These are phyloP conservation scores for Ramularia collo-cygni DNA, from an alignment of 2,329 filamentous ascomycete species.

Conservation along the genomic window DNA sequence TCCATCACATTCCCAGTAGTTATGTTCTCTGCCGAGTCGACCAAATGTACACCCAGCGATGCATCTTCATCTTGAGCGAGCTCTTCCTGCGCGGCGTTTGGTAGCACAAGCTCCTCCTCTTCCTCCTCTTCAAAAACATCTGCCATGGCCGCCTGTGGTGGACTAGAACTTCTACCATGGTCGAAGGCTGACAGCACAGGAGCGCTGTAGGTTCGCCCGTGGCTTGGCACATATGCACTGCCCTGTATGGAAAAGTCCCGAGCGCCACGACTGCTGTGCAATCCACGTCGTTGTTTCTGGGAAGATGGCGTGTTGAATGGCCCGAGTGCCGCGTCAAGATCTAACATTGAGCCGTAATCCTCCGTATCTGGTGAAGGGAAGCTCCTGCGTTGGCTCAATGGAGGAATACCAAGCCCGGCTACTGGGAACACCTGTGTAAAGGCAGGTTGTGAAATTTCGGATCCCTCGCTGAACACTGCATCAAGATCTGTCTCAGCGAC, in stretches of 20 bases:
- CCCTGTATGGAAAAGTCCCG: conserved; percentile 62
- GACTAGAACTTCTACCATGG: conserved; percentile 21
- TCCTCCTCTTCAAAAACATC: conserved; percentile 85
- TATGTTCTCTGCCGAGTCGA: conserved; percentile 18
- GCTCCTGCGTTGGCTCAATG: conserved; percentile 8
- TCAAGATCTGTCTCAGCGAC: conserved; percentile 29
- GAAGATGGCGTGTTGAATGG: conserved; percentile 75
- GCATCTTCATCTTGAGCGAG: conserved; percentile 15
- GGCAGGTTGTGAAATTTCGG: conserved; percentile 5
- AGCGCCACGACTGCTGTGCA: conserved; percentile 71
- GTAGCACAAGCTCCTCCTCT: conserved; percentile 35
- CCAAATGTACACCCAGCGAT: conserved; percentile 25
- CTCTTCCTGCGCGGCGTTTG: conserved; percentile 10
- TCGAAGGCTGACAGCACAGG: conserved; percentile 75
- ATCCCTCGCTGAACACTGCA: conserved; percentile 23
- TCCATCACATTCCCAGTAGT: neutral
- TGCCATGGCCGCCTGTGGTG: conserved; percentile 61
- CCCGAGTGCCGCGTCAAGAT: conserved; percentile 86
- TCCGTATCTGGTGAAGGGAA: conserved; percentile 8
- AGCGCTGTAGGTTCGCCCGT: conserved; percentile 71
- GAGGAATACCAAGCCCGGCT: conserved; percentile 7
- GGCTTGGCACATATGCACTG: conserved; percentile 54
- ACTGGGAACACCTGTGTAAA: conserved; percentile 6
- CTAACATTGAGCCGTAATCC: conserved; percentile 78
- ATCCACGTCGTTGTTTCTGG: conserved; percentile 59